phyloP scores from a whole-genome alignment of 805 yeast species.

The Candida ulmi region DNA sequence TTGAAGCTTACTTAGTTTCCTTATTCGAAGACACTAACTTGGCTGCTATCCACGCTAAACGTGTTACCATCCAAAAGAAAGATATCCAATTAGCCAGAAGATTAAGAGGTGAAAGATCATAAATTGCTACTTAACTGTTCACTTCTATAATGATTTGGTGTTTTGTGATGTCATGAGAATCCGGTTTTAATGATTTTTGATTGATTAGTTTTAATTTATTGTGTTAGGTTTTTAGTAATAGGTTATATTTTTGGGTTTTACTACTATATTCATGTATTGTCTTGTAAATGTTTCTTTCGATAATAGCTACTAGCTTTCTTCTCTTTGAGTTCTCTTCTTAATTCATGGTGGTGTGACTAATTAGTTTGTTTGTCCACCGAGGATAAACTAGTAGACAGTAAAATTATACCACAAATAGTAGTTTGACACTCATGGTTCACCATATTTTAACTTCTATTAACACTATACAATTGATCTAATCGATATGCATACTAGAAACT shows the following conservation, averaged over 20 bases:
- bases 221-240: not conserved
- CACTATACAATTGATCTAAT: no score
- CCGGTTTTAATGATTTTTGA: not conserved
- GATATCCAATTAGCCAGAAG: conserved; percentile 98
- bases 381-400: no score
- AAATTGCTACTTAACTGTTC: conserved; percentile 20
- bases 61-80: conserved; percentile 98
- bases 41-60: conserved; percentile 98
- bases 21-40: conserved; percentile 96
- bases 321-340: no score
- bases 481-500: no score
- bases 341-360: no score
- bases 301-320: no score
- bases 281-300: no score
- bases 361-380: no score
- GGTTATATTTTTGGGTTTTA: conserved; percentile 1
- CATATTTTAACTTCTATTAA: no score
- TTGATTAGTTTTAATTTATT: not conserved
- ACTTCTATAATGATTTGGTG: not conserved
- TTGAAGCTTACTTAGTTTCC: conserved; percentile 95
- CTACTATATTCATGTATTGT: no score
- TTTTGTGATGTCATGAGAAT: not conserved
- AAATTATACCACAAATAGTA: no score
- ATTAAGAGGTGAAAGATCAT: conserved; percentile 94
- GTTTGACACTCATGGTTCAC: no score